Conservation (phyloP, 495 filamentous ascomycete genomes). For the Podospora didyma region DNA sequence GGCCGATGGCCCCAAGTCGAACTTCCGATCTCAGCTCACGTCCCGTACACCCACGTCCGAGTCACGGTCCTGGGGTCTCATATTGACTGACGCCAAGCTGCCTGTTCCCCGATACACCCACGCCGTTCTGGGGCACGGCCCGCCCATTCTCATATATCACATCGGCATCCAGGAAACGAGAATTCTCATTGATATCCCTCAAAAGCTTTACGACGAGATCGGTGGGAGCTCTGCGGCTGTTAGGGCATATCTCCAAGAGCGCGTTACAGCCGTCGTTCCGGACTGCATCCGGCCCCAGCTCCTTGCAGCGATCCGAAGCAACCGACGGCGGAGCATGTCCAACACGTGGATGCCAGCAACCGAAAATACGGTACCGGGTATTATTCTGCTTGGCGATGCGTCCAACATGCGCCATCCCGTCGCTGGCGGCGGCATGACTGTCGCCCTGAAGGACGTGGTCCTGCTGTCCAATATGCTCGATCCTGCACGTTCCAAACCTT, state of each 20-base stretch:
- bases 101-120: background rate
- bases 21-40: slow-evolving; percentile 14
- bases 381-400: slow-evolving; percentile 11
- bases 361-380: background rate
- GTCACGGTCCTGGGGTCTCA: slow-evolving; percentile 9
- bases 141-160: slow-evolving; percentile 14
- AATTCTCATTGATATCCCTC: slow-evolving; percentile 15
- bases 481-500: too few relatives aligned
- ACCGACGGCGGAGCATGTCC: too few relatives aligned
- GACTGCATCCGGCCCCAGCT: background rate
- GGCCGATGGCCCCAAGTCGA: slow-evolving; percentile 11
- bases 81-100: background rate
- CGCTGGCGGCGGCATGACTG: slow-evolving; percentile 16
- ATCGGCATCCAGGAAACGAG: slow-evolving; percentile 7
- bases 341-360: too few relatives aligned
- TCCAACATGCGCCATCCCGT: slow-evolving; percentile 17
- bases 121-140: slow-evolving; percentile 5
- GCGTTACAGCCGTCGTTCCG: background rate
- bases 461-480: background rate
- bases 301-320: too few relatives aligned
- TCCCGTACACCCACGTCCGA: slow-evolving; percentile 3
- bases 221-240: background rate
- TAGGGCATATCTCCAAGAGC: slow-evolving; percentile 5
- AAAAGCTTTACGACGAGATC: background rate
- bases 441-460: slow-evolving; percentile 13